phyloP scores from a whole-genome alignment of 352 stramenopile genomes.

The Phytopythium aichiense region DNA sequence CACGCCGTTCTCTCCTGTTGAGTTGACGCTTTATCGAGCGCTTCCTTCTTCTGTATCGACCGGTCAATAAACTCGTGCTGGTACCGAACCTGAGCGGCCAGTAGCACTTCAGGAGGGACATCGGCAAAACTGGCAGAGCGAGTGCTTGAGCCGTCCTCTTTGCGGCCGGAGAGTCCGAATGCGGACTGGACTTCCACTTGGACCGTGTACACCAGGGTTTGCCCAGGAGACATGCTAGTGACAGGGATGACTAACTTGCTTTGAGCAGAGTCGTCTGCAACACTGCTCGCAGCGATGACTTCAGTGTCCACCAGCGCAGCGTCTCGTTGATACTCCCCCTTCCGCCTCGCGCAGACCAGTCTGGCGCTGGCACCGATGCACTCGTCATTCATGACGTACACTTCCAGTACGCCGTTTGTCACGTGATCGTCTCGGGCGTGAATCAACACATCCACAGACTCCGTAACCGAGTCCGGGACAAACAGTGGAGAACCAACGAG shows the following conservation, averaged over 20 bases:
- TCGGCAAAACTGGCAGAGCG: background rate
- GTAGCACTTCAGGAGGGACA: background rate
- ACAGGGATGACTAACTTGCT: background rate
- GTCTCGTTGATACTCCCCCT: background rate
- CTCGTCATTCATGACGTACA: slow-evolving; percentile 24
- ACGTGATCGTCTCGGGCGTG: slow-evolving; percentile 43
- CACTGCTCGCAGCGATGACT: background rate
- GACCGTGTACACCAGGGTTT: slow-evolving; percentile 1
- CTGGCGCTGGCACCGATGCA: background rate
- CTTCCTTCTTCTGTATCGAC: background rate
- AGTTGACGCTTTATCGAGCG: no score
- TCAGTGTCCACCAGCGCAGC: background rate
- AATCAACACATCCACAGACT: slow-evolving; percentile 42
- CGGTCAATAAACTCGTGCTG: slow-evolving; percentile 9
- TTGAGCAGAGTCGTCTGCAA: slow-evolving; percentile 6
- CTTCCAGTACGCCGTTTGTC: slow-evolving; percentile 38
- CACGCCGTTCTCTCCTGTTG: background rate
- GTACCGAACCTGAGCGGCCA: slow-evolving; percentile 11
- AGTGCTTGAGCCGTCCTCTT: background rate
- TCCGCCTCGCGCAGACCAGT: slow-evolving; percentile 6
- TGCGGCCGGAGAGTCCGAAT: background rate
- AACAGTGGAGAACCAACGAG: slow-evolving; percentile 52
- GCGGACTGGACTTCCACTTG: background rate
- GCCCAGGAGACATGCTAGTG: background rate
- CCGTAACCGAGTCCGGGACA: slow-evolving; percentile 26